Conservation (phyloP, 2,329 filamentous ascomycete genomes). For the Tolypocladium tundrense region DNA sequence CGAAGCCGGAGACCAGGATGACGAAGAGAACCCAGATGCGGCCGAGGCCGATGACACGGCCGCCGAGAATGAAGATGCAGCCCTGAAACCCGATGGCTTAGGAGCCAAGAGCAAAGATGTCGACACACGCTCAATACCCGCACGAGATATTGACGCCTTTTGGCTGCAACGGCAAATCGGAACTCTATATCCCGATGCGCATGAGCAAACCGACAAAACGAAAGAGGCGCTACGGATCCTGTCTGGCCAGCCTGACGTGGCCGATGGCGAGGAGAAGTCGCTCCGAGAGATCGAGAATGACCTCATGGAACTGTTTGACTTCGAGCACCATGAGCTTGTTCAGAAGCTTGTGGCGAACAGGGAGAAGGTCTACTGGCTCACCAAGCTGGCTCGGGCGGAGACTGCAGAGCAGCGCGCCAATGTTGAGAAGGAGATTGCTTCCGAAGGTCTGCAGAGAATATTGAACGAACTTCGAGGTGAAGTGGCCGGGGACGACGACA, state of each 20-base stretch:
- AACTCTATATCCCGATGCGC: conserved; percentile 77
- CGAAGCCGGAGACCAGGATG: conserved; percentile 57
- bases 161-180: conserved; percentile 95
- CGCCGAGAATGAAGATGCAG: conserved; percentile 67
- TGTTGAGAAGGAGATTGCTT: conserved; percentile 84
- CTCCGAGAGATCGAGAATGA: conserved; percentile 96
- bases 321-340: conserved; percentile 88
- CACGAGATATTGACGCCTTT: conserved; percentile 90
- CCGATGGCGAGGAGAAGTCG: conserved; percentile 69
- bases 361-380: conserved; percentile 93
- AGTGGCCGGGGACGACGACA: conserved; percentile 44
- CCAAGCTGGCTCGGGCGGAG: conserved; percentile 72
- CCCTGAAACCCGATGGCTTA: conserved; percentile 59
- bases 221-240: conserved; percentile 74
- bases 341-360: conserved; percentile 84
- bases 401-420: conserved; percentile 65
- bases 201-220: conserved; percentile 89
- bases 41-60: conserved; percentile 38
- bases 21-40: conserved; percentile 49
- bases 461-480: conserved; percentile 80
- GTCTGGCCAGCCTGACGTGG: conserved; percentile 59
- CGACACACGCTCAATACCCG: conserved; percentile 57
- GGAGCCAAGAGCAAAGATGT: conserved; percentile 35
- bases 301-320: conserved; percentile 96
- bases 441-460: conserved; percentile 76